Base-by-base conservation (phyloP, 371 early-diverging fungal genomes). In the Caulochytrium protostelioides region DNA sequence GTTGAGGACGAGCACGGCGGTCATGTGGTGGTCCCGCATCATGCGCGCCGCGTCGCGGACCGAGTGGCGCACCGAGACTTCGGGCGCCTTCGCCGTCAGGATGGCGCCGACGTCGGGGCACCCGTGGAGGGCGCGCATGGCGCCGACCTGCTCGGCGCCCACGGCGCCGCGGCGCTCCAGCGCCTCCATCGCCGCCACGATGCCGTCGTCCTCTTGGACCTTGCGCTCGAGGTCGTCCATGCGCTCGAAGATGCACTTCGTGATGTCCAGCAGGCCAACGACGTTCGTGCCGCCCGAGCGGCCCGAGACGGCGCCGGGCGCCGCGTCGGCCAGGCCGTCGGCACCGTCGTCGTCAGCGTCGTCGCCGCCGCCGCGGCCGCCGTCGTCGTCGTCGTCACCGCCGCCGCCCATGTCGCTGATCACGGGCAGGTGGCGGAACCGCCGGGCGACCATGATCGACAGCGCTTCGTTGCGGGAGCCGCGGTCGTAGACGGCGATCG, bases 361-460 rank as follows among this genome's bases (percentile, higher is more conserved):
- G 10, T 40, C 52, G 12, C 44, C 49, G 15, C 46, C 46, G 12
- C 39, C 55, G 19, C 82, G 83, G n/a, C n/a, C n/a, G 10, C 38
- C 52, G 12, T 46, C 49, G 15, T 48, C 46, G 12, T 42, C 55
- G 19, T 83, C 84, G 12, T 46, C 49, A 14, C 46, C 46, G 12
- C 39, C 55, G 19, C 82, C 84, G 23, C 76, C 79, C 38, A 80
- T 78, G 42, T 84, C 81, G 46, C 80, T 76, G 56, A 85, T 83
- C 6, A 91, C 85, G 22, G 87, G 94, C 59, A 95, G 59, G 50
- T 95, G 95, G 29, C 95, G 70, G 63, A 91, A 95, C 18, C 83
- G 77, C 28, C 80, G 70, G 10, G 66, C 62, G 8, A 89, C 86
- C 95, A 95, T 92, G 37, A 82, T 66, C 47, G 79, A 77, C 23